A percentile compares a stretch with the other conserved stretches of the same genome.
These are phyloP conservation scores for Metschnikowia lochheadii DNA, from an alignment of 805 yeast species.

Conservation along the genomic window DNA sequence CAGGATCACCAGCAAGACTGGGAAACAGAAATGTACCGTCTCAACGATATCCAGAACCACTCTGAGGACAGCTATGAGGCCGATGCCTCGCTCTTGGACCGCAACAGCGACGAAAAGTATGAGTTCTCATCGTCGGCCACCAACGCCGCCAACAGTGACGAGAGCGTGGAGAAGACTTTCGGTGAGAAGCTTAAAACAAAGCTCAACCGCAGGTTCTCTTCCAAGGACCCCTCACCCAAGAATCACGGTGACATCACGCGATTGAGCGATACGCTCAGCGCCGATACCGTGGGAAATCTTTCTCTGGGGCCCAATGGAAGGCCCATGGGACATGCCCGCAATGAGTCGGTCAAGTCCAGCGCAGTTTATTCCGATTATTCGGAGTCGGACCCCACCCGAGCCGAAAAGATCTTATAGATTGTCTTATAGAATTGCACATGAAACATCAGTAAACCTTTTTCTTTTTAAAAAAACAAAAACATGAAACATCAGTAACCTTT, in stretches of 20 bases:
- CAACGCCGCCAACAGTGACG: not conserved
- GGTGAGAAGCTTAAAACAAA: slow-evolving; percentile 14
- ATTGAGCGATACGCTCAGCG: slow-evolving; percentile 13
- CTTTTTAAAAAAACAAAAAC: too few species aligned
- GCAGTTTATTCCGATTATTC: slow-evolving; percentile 16
- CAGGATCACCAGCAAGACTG: slow-evolving; percentile 64
- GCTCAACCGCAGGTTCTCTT: slow-evolving; percentile 8
- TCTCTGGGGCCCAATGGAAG: slow-evolving; percentile 7
- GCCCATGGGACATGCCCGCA: slow-evolving; percentile 9
- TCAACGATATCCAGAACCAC: slow-evolving; percentile 28
- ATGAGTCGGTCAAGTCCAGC: slow-evolving; percentile 9
- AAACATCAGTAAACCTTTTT: too few species aligned
- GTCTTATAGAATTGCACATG: slow-evolving; percentile 5
- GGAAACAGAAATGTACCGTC: slow-evolving; percentile 61
- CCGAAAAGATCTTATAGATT: slow-evolving; percentile 10
- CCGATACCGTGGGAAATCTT: slow-evolving; percentile 2
- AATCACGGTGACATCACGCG: slow-evolving; percentile 9
- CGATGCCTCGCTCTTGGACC: not conserved
- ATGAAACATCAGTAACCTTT: not conserved
- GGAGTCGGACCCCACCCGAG: slow-evolving; percentile 12
- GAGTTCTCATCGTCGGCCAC: slow-evolving; percentile 2
- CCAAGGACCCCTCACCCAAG: not conserved
- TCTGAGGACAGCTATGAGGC: slow-evolving; percentile 2
- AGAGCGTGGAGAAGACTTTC: slow-evolving; percentile 6
- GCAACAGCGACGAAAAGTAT: slow-evolving; percentile 1